Percentiles rank a stretch among this genome's conserved stretches.
Evolutionary conservation across 169 alveolate species (phyloP).

Genomic region (Perkinsus chesapeaki): DNA sequence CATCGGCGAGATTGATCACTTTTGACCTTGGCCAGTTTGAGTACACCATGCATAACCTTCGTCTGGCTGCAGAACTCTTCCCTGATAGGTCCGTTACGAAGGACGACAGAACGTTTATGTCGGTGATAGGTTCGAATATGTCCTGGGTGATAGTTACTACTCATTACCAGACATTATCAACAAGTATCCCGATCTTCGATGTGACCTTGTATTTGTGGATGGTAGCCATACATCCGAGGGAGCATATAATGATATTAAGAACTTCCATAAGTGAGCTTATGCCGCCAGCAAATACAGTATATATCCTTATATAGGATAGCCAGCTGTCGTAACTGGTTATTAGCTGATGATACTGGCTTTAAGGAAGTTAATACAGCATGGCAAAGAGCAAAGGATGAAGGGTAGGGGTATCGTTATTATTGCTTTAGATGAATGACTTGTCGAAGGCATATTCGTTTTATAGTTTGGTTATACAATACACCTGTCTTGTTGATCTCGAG

Average conservation of each 20-base stretch:
- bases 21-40: slow-evolving; percentile 13
- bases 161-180: neutral
- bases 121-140: neutral
- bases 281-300: too few relatives aligned
- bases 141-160: neutral
- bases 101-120: neutral
- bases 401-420: neutral
- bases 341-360: neutral
- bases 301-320: neutral
- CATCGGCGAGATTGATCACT: neutral
- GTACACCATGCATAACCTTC: neutral
- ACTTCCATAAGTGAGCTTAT: neutral
- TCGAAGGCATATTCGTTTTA: too few relatives aligned
- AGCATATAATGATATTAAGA: neutral
- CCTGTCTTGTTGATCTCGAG: neutral
- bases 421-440: neutral
- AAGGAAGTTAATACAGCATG: neutral
- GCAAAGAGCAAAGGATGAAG: neutral
- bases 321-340: slow-evolving; percentile 3
- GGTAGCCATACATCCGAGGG: slow-evolving; percentile 6
- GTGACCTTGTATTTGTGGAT: slow-evolving; percentile 1
- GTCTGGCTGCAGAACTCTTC: slow-evolving; percentile 1
- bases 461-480: neutral
- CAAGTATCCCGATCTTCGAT: neutral
- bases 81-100: neutral